Evolutionary conservation across 768 basidiomycete genomes (phyloP).

Genomic region (Trametes cinnabarina): DNA sequence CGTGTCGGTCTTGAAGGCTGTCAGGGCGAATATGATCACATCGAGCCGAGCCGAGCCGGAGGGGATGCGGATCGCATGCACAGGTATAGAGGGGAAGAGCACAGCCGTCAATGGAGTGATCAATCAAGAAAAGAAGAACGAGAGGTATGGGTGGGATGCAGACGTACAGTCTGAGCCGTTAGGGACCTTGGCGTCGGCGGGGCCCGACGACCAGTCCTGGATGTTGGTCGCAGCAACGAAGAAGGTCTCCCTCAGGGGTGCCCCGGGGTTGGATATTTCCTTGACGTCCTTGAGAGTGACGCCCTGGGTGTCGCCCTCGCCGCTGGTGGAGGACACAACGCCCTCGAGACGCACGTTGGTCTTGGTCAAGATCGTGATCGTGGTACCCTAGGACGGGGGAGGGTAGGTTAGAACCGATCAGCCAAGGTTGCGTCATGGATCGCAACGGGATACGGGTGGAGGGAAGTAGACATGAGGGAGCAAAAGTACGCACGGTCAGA

Average conservation of each 20-base stretch:
- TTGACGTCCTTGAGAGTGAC: conserved; percentile 76
- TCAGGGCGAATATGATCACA: neutral
- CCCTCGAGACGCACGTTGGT: conserved; percentile 73
- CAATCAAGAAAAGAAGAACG: neutral
- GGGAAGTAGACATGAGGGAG: conserved; percentile 4
- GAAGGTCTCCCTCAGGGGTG: conserved; percentile 64
- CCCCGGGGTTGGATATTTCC: conserved; percentile 64
- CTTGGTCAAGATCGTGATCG: conserved; percentile 74
- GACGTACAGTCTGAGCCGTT: conserved; percentile 66
- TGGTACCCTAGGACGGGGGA: conserved; percentile 56
- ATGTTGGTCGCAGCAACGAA: conserved; percentile 75
- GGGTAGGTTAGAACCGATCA: conserved; percentile 9
- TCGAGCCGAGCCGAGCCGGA: neutral
- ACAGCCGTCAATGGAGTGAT: conserved; percentile 11
- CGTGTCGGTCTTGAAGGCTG: conserved; percentile 80
- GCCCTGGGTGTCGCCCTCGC: conserved; percentile 68
- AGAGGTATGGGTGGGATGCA: neutral
- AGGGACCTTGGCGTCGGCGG: conserved; percentile 56
- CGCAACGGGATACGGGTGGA: conserved; percentile 15
- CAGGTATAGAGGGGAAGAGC: neutral
- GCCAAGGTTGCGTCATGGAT: conserved; percentile 15
- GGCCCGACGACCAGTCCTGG: conserved; percentile 69
- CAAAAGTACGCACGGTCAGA: conserved; percentile 56
- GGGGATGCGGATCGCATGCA: neutral
- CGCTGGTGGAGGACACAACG: conserved; percentile 55